Conservation (phyloP, 768 basidiomycete species). For the Hypholoma fasciculare region DNA sequence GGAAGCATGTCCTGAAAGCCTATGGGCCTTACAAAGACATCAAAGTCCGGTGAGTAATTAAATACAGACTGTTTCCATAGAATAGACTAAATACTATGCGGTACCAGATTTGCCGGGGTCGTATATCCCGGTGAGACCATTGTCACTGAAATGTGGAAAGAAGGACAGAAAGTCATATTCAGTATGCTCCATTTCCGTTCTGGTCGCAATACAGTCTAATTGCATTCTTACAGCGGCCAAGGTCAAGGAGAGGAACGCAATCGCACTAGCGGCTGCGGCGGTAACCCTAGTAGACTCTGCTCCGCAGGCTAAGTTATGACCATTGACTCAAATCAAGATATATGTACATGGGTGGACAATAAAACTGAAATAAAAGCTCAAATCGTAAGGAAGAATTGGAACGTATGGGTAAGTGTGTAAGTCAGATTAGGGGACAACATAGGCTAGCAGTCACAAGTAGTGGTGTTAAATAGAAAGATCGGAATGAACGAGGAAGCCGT, state of each 20-base stretch:
- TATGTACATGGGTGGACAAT: background rate
- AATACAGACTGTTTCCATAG: background rate
- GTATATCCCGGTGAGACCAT: slow-evolving; percentile 97
- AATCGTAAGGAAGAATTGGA: too few relatives aligned
- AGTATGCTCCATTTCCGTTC: slow-evolving; percentile 46
- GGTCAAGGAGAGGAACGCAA: slow-evolving; percentile 79
- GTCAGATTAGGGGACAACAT: background rate
- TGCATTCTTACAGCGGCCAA: slow-evolving; percentile 59
- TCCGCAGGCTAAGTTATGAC: slow-evolving; percentile 63
- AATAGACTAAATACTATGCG: background rate
- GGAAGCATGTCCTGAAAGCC: slow-evolving; percentile 87
- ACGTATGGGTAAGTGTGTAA: background rate
- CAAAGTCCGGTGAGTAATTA: slow-evolving; percentile 76
- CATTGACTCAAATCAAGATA: background rate
- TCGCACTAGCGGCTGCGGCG: slow-evolving; percentile 78
- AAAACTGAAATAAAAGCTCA: background rate
- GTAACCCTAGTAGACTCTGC: slow-evolving; percentile 61
- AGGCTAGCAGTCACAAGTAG: background rate
- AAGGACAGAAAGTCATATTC: slow-evolving; percentile 88
- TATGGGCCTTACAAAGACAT: slow-evolving; percentile 90
- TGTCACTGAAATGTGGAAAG: slow-evolving; percentile 98
- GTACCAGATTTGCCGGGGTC: slow-evolving; percentile 75
- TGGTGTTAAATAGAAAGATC: background rate
- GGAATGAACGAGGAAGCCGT: background rate
- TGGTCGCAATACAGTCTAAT: background rate